phyloP scores from a whole-genome alignment of 2,329 filamentous ascomycete genomes.

The Fonsecaea monophora region DNA sequence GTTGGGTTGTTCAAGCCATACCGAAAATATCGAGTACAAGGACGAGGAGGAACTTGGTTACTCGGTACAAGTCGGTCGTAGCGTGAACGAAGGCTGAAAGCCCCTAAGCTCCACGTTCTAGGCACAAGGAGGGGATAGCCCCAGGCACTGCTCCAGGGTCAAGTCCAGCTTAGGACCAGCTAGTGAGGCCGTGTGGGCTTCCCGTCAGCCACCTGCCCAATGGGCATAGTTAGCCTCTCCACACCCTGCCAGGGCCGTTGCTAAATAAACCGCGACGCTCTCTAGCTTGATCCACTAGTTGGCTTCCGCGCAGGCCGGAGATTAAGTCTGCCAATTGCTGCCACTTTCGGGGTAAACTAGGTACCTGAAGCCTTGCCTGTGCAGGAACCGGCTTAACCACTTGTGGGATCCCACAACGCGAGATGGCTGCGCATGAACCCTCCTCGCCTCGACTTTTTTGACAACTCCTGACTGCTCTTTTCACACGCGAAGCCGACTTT shows the following conservation, averaged over 20 bases:
- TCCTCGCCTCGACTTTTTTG: slow-evolving; percentile 17
- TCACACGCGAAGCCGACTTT: slow-evolving; percentile 7
- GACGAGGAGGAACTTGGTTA: too few relatives aligned
- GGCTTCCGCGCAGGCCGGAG: slow-evolving; percentile 21
- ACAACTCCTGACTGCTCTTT: slow-evolving; percentile 20
- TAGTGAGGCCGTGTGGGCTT: background rate
- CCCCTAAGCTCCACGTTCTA: background rate
- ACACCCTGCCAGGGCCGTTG: slow-evolving; percentile 1
- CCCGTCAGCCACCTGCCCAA: slow-evolving; percentile 9
- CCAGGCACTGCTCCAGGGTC: slow-evolving; percentile 9
- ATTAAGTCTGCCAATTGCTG: slow-evolving; percentile 25
- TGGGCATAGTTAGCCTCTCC: background rate
- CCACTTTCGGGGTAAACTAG: slow-evolving; percentile 5
- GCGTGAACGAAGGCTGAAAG: background rate
- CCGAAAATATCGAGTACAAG: background rate
- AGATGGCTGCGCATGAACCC: slow-evolving; percentile 22
- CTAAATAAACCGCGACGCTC: slow-evolving; percentile 18
- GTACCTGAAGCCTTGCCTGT: slow-evolving; percentile 4
- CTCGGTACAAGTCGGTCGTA: too few relatives aligned
- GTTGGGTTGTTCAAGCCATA: background rate
- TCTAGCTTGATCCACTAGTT: slow-evolving; percentile 14
- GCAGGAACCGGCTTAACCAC: slow-evolving; percentile 4
- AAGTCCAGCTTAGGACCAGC: background rate
- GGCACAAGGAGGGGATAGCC: slow-evolving; percentile 12
- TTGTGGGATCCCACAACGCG: slow-evolving; percentile 21